Base-by-base conservation (phyloP, 371 early-diverging fungal species). In the Dichotomocladium elegans region DNA sequence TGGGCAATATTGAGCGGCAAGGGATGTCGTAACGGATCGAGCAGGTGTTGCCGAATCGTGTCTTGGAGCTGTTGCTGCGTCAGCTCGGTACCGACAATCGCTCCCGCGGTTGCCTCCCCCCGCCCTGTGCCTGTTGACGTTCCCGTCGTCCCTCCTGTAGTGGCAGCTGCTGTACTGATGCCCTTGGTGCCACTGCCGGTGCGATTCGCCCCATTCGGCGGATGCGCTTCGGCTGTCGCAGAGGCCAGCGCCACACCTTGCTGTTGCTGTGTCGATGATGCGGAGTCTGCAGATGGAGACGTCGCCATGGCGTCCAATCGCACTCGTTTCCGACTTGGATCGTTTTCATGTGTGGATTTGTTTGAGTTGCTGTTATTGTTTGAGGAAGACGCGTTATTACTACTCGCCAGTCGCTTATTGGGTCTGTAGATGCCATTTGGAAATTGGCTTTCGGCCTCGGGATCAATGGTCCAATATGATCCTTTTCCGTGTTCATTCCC, bases 401-500 rank as follows among this genome's bases (percentile, higher is more conserved):
- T 37, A 9, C 2, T 37, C 17, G 37, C 37, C 25, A 48, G 26
- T 35, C 51, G 51, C 24, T 51, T 51, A 30, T 35, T 51, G 15
- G 51, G 51, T 27, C 41, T 51, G 26, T 51, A 51, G 21, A 51
- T 41, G 12, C 51, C 51, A 34, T 41, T 41, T 10, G 51, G 41
- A 28, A 51, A 51, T 24, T 51, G 51, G 12, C 29, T 25, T 17
- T 51, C 51, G 27, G 51, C 40, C 29, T 51, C 51, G 1, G 51
- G 51, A 22, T 51, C 51, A 28, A 51, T 51, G 2, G 51, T 85
- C 99, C 98, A 98, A 66, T 90, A 96, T n/a, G 93, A 83, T 9
- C 99, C 99, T 72, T 99, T 99, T 25, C 99, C 99, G 4, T 90
- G 91, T 59, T 95, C 93, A 58, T 91, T 86, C 49, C 83, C 74